A percentile compares a stretch with the other conserved stretches of the same genome.
Conservation (phyloP, 2,329 filamentous ascomycete genomes). For the Gaeumannomyces sp. region DNA sequence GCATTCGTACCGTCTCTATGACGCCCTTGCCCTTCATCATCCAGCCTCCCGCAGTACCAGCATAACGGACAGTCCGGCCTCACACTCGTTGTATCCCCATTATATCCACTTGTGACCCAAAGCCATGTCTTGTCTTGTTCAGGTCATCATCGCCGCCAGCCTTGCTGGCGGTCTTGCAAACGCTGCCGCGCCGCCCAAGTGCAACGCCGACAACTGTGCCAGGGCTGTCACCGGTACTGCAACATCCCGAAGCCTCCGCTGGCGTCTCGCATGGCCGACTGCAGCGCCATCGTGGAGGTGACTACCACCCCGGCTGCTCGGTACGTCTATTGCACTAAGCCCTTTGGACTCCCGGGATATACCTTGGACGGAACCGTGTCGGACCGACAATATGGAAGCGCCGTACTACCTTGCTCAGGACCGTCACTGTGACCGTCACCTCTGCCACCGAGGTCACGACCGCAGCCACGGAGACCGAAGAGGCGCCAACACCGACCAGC, state of each 20-base stretch:
- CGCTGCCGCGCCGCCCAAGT: background rate
- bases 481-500: too few relatives aligned
- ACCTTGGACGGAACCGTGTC: too few relatives aligned
- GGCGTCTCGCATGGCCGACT: background rate
- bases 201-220: conserved; percentile 5
- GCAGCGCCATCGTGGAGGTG: background rate
- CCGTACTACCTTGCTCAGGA: background rate
- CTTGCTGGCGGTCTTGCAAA: background rate
- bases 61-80: too few relatives aligned
- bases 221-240: conserved; percentile 1
- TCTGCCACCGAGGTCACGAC: too few relatives aligned
- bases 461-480: too few relatives aligned
- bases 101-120: background rate
- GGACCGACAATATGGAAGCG: too few relatives aligned
- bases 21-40: too few relatives aligned
- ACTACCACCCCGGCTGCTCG: background rate
- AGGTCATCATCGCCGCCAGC: background rate
- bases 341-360: too few relatives aligned
- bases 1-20: too few relatives aligned
- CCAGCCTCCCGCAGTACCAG: too few relatives aligned
- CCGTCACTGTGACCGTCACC: background rate
- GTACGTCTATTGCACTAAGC: background rate
- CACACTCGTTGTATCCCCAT: too few relatives aligned
- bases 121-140: background rate
- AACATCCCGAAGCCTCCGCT: background rate